Evolutionary conservation across 768 basidiomycete species (phyloP), one percentile per base, ranked within the genome.

Genomic region (Hypholoma fasciculare): DNA sequence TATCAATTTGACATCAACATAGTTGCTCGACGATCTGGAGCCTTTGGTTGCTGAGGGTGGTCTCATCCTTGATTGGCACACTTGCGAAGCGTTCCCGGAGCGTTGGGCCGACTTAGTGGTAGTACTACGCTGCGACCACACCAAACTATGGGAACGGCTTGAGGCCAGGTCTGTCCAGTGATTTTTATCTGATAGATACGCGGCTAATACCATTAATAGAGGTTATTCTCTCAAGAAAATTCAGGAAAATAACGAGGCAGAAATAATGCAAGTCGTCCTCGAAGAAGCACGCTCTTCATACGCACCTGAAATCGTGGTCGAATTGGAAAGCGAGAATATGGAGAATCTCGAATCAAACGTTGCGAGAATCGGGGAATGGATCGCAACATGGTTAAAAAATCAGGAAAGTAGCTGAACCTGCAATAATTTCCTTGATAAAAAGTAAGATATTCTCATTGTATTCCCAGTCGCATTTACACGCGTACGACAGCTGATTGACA

Each of bases 191-290:
- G 9, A 6, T 2, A 34, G 9, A 34, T 34, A 34, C 6, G 30
- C 30, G 7, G 30, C 30, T 34, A 34, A 34, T 34, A 34, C 54
- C 54, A 48, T 52, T 54, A n/a, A 48, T 54, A 98, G 96, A 60
- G 82, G 84, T 8, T 98, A 98, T 69, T 76, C 90, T 1, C 72
- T 95, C 49, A 92, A 92, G 71, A 99, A 99, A 74, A 93, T 99
- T 4, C 91, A 96, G 70, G 97, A 99, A 74, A 99, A 99, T 72
- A 96, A 98, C 72, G 90, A 96, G 67, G 95, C 96, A 12, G 97
- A 99, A 76, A 98, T 99, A 68, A 97, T 98, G 95, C 81, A 92
- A 67, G 86, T 95, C 51, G 87, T 97, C 38, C 76, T 90, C 11
- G 89, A 92, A 34, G 97, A 99, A 71, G 96, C 96, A 3, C 80